Percentiles rank a stretch among this genome's conserved stretches.
phyloP scores from a whole-genome alignment of 2,329 filamentous ascomycete species.

The Trichoderma semiorbis region DNA sequence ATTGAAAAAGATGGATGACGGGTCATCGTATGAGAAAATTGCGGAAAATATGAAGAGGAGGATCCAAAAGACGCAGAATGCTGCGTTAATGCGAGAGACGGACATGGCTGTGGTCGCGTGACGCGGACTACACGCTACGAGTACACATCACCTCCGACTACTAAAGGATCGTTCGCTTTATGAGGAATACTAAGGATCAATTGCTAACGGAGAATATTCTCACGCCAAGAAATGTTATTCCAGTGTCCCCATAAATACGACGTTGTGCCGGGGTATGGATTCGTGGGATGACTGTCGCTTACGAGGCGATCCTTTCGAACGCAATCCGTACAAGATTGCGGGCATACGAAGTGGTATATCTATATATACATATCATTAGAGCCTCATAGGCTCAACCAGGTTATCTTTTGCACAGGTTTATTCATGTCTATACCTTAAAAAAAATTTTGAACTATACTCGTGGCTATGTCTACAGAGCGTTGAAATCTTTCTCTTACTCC shows the following conservation, averaged over 20 bases:
- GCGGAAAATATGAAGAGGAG: slow-evolving; percentile 28
- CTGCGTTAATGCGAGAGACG: slow-evolving; percentile 29
- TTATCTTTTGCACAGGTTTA: not conserved
- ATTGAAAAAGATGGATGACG: slow-evolving; percentile 35
- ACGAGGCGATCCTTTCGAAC: not conserved
- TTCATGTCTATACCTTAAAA: not conserved
- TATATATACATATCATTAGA: not conserved
- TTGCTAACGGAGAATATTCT: not conserved
- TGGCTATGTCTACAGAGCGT: not conserved
- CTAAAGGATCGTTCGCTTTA: not conserved
- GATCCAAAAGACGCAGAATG: slow-evolving; percentile 32
- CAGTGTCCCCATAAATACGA: not conserved
- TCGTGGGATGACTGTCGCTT: not conserved
- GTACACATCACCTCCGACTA: not conserved
- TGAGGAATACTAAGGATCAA: not conserved
- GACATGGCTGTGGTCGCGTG: slow-evolving; percentile 22
- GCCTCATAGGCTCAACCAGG: not conserved
- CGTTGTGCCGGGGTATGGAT: not conserved
- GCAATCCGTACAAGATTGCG: not conserved
- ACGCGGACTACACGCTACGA: not conserved
- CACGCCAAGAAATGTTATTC: not conserved
- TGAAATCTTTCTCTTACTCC: not conserved
- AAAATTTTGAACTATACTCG: not conserved
- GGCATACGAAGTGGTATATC: not conserved
- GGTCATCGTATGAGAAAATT: slow-evolving; percentile 33